These are phyloP conservation scores for Phaeosphaeriaceae sp. DNA, from an alignment of 2,329 filamentous ascomycete genomes.

Conservation along the genomic window DNA sequence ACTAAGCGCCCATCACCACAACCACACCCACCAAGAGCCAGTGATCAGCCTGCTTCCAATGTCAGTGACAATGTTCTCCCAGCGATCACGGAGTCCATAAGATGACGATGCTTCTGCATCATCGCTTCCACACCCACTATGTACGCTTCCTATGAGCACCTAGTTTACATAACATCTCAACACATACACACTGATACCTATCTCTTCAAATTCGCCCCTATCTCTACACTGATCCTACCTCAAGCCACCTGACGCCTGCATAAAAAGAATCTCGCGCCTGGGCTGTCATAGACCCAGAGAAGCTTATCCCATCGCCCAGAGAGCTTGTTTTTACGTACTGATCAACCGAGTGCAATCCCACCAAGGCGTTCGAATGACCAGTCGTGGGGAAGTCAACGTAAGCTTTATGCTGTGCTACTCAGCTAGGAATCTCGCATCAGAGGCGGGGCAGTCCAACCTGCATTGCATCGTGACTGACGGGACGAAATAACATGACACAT, in stretches of 20 bases:
- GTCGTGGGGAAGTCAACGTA: not conserved
- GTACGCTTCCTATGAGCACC: no score
- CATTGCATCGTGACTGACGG: no score
- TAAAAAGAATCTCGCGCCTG: not conserved
- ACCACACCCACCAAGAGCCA: not conserved
- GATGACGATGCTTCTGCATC: no score
- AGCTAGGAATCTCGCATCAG: not conserved
- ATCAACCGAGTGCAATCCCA: not conserved
- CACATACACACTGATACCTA: no score
- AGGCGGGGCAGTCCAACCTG: no score
- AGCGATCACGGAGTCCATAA: no score
- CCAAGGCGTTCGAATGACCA: not conserved
- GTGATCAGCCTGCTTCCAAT: not conserved
- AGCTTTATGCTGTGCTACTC: not conserved
- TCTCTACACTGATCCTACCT: not conserved
- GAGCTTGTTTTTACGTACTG: conserved; percentile 2
- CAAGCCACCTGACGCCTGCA: no score
- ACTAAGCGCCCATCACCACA: not conserved
- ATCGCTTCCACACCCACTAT: no score
- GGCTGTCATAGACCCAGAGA: not conserved
- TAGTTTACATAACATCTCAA: no score
- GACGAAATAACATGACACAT: no score
- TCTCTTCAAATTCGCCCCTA: not conserved
- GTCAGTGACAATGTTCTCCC: not conserved
- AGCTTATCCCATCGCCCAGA: not conserved